Evolutionary conservation across 2,329 filamentous ascomycete species (phyloP).

Genomic region (Truncatella angustata): DNA sequence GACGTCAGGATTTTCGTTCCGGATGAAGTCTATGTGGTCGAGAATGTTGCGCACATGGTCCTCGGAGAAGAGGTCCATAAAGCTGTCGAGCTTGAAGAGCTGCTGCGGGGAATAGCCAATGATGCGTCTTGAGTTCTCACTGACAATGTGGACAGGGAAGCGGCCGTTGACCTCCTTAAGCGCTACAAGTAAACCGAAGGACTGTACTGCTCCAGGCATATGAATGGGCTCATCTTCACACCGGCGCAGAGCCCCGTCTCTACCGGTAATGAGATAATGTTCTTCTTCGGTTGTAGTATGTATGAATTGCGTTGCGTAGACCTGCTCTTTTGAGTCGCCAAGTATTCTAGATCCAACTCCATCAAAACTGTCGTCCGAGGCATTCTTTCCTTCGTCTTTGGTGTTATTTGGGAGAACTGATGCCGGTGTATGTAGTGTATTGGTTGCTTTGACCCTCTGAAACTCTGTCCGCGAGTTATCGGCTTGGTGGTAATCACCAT

Average conservation of each 20-base stretch:
- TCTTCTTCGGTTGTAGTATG: slow-evolving; percentile 75
- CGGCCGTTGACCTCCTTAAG: slow-evolving; percentile 68
- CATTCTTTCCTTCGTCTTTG: too few relatives aligned
- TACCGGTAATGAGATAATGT: slow-evolving; percentile 79
- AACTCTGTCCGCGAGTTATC: slow-evolving; percentile 25
- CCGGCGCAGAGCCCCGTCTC: slow-evolving; percentile 69
- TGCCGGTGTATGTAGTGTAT: slow-evolving; percentile 15
- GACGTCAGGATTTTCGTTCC: slow-evolving; percentile 77
- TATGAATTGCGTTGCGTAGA: slow-evolving; percentile 73
- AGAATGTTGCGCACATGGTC: slow-evolving; percentile 84
- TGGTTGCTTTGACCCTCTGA: slow-evolving; percentile 12
- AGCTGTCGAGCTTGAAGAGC: slow-evolving; percentile 71
- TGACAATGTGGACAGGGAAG: slow-evolving; percentile 70
- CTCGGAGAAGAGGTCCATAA: slow-evolving; percentile 79
- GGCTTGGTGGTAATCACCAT: slow-evolving; percentile 30
- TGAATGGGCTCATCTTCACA: slow-evolving; percentile 94
- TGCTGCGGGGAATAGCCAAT: slow-evolving; percentile 76
- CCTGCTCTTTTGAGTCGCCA: slow-evolving; percentile 41
- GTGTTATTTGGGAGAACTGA: too few relatives aligned
- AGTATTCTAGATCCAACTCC: too few relatives aligned
- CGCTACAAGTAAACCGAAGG: slow-evolving; percentile 75
- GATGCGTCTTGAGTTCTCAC: slow-evolving; percentile 74
- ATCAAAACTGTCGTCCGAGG: too few relatives aligned
- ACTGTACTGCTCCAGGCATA: slow-evolving; percentile 77
- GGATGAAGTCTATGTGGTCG: slow-evolving; percentile 85